Conservation (phyloP, 73 alveolate species). For the Paramecium sonneborni region DNA sequence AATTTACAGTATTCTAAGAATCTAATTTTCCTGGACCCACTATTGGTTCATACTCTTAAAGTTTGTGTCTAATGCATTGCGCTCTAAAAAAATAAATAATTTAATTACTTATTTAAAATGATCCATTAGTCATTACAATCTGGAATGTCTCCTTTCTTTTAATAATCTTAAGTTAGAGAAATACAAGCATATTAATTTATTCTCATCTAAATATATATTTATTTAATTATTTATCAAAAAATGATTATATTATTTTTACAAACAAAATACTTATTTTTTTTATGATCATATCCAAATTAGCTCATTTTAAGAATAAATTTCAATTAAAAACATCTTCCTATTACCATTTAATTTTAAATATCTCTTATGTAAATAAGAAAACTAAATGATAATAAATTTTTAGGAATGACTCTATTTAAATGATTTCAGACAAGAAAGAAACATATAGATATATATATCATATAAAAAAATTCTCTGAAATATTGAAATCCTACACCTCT, state of each 20-base stretch:
- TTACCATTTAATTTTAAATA: background rate
- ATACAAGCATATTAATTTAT: background rate
- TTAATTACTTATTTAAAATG: background rate
- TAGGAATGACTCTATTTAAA: background rate
- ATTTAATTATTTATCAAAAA: background rate
- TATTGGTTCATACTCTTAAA: conserved; percentile 2
- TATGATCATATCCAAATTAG: background rate
- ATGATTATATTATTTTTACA: too few relatives aligned
- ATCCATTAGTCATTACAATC: conserved; percentile 21
- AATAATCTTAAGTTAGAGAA: background rate
- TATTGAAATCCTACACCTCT: background rate
- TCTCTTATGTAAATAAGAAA: background rate
- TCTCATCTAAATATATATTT: background rate
- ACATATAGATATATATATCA: background rate
- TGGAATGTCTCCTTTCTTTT: conserved; percentile 28
- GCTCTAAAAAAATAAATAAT: background rate
- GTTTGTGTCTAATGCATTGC: background rate
- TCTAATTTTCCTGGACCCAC: conserved; percentile 36
- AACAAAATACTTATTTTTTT: background rate
- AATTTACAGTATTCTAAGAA: background rate
- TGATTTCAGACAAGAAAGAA: background rate
- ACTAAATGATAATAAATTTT: background rate
- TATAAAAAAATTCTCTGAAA: conserved; percentile 5
- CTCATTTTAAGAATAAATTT: background rate
- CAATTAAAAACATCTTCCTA: conserved; percentile 2